Evolutionary conservation across 2,329 filamentous ascomycete species (phyloP).

Genomic region (Colletotrichum liaoningense): DNA sequence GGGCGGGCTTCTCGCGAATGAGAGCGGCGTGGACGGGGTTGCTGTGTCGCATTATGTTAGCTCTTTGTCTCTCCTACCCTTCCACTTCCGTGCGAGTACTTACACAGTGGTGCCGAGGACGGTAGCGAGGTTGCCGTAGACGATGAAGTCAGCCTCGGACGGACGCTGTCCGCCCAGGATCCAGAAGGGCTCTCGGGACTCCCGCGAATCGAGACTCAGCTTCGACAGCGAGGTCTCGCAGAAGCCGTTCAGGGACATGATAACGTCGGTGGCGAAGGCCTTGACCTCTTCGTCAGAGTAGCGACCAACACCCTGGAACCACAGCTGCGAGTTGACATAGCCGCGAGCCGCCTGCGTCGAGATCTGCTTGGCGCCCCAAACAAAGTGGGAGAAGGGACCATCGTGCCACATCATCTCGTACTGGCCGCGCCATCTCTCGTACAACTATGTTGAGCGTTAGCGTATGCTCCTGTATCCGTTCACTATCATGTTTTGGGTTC

Average conservation of each 20-base stretch:
- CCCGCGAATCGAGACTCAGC: constrained; percentile 14
- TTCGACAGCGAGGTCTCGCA: constrained; percentile 33
- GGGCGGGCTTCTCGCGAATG: constrained; percentile 33
- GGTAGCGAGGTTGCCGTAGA: constrained; percentile 32
- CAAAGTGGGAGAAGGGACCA: constrained; percentile 36
- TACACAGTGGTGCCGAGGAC: constrained; percentile 34
- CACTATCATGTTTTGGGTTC: neutral
- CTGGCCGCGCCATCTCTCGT: constrained; percentile 39
- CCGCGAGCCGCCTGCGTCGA: constrained; percentile 16
- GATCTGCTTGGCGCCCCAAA: constrained; percentile 36
- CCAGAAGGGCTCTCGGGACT: constrained; percentile 38
- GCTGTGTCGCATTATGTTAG: neutral
- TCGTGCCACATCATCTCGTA: constrained; percentile 36
- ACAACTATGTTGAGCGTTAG: constrained; percentile 29
- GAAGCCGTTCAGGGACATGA: constrained; percentile 36
- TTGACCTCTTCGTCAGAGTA: constrained; percentile 36
- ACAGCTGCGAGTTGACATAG: constrained; percentile 38
- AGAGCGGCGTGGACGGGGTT: constrained; percentile 34
- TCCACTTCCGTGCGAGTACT: neutral
- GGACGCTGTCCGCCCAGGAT: constrained; percentile 39
- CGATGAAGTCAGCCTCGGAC: constrained; percentile 39
- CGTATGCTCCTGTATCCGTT: neutral
- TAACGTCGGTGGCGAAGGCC: constrained; percentile 34
- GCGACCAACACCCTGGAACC: constrained; percentile 38
- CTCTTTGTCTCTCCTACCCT: neutral